phyloP scores from a whole-genome alignment of 257 asterid genomes.

The Penstemon barbatus region DNA sequence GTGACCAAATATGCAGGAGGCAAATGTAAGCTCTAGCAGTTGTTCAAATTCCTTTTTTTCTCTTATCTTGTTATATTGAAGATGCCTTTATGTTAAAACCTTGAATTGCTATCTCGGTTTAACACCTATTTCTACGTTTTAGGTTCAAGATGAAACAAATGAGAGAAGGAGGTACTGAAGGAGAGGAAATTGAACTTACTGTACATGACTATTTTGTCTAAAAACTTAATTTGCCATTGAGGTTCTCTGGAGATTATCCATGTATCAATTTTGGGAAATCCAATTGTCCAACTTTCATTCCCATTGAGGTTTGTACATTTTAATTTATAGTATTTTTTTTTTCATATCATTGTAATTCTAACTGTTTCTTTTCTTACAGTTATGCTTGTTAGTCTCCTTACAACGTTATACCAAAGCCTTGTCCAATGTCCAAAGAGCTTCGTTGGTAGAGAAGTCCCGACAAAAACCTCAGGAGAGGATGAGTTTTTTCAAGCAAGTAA shows the following conservation, averaged over 20 bases:
- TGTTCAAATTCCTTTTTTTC: background rate
- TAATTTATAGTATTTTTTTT: background rate
- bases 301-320: slow-evolving; percentile 56
- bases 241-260: slow-evolving; percentile 49
- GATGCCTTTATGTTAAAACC: background rate
- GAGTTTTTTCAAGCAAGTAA: slow-evolving; percentile 46
- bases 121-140: background rate
- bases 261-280: slow-evolving; percentile 71
- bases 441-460: slow-evolving; percentile 73
- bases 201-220: slow-evolving; percentile 58
- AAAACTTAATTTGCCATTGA: slow-evolving; percentile 37
- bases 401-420: slow-evolving; percentile 73
- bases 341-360: background rate
- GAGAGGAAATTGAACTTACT: slow-evolving; percentile 37
- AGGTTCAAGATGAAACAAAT: slow-evolving; percentile 53
- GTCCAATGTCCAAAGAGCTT: slow-evolving; percentile 58
- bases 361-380: slow-evolving; percentile 33
- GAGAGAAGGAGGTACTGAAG: slow-evolving; percentile 35
- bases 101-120: background rate
- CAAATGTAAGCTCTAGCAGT: slow-evolving; percentile 43
- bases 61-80: background rate
- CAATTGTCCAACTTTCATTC: slow-evolving; percentile 60
- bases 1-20: slow-evolving; percentile 50
- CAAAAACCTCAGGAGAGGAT: slow-evolving; percentile 75
- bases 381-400: slow-evolving; percentile 59